Evolutionary conservation across 805 yeast species (phyloP).

Genomic region (Wickerhamomyces chambardii): DNA sequence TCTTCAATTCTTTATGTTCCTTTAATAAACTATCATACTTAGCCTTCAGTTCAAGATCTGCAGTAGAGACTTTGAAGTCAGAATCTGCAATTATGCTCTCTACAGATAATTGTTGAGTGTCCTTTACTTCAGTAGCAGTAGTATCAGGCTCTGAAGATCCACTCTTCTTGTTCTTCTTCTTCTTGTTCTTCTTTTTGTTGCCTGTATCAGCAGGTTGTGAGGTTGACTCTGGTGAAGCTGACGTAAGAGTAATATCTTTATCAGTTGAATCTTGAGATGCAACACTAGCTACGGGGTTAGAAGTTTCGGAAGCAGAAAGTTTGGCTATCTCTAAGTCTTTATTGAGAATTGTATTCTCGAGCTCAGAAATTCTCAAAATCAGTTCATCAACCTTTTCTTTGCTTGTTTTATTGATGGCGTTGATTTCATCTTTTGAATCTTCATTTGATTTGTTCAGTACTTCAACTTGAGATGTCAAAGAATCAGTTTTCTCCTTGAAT

Average conservation of each 20-base stretch:
- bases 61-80: too few species aligned
- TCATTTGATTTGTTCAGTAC: slow-evolving; percentile 1
- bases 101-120: background rate
- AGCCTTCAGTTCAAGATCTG: slow-evolving; percentile 2
- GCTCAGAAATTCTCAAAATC: too few species aligned
- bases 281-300: too few species aligned
- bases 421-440: background rate
- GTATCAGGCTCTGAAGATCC: background rate
- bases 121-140: background rate
- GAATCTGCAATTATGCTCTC: background rate
- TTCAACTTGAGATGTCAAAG: slow-evolving; percentile 1
- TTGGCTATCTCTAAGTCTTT: too few species aligned
- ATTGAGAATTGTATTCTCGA: too few species aligned
- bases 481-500: too few species aligned
- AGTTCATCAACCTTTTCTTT: too few species aligned
- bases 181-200: background rate
- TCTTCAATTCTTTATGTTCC: slow-evolving; percentile 3
- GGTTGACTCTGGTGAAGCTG: too few species aligned
- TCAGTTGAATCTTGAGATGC: too few species aligned
- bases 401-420: too few species aligned
- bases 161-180: slow-evolving; percentile 1
- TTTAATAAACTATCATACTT: slow-evolving; percentile 4
- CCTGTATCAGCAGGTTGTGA: background rate
- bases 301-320: too few species aligned
- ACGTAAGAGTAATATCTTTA: too few species aligned